Evolutionary conservation across 257 asterid genomes (phyloP).

Genomic region (Henckelia pumila): DNA sequence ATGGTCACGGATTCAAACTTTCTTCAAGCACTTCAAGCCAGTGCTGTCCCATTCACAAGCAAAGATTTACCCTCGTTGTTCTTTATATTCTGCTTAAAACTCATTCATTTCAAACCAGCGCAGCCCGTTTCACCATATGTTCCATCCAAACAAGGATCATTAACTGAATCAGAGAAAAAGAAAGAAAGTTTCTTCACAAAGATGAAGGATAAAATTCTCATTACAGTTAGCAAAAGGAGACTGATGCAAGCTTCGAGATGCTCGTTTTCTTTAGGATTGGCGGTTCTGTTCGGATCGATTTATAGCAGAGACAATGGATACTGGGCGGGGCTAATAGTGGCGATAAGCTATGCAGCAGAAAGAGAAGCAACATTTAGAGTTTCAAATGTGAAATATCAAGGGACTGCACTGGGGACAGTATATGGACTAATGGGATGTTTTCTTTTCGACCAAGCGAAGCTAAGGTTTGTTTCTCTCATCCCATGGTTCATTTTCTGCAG

Average conservation of each 20-base stretch:
- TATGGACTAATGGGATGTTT: slow-evolving; percentile 80
- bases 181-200: slow-evolving; percentile 8
- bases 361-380: slow-evolving; percentile 76
- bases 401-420: slow-evolving; percentile 76
- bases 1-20: slow-evolving; percentile 30
- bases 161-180: slow-evolving; percentile 22
- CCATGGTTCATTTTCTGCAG: slow-evolving; percentile 84
- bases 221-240: slow-evolving; percentile 36
- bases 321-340: slow-evolving; percentile 86
- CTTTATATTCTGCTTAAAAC: slow-evolving; percentile 67
- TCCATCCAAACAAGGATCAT: slow-evolving; percentile 16
- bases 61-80: slow-evolving; percentile 55
- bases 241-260: slow-evolving; percentile 61
- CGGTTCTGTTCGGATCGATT: slow-evolving; percentile 55
- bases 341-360: slow-evolving; percentile 56
- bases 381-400: slow-evolving; percentile 78
- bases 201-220: slow-evolving; percentile 22
- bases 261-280: slow-evolving; percentile 66
- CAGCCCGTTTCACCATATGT: not conserved
- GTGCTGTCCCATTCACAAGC: slow-evolving; percentile 21
- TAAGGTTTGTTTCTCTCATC: slow-evolving; percentile 68
- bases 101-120: slow-evolving; percentile 39
- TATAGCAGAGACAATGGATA: slow-evolving; percentile 63
- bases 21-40: slow-evolving; percentile 49
- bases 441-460: slow-evolving; percentile 50